phyloP scores from a whole-genome alignment of 805 yeast genomes.

The Saturnispora dispora region DNA sequence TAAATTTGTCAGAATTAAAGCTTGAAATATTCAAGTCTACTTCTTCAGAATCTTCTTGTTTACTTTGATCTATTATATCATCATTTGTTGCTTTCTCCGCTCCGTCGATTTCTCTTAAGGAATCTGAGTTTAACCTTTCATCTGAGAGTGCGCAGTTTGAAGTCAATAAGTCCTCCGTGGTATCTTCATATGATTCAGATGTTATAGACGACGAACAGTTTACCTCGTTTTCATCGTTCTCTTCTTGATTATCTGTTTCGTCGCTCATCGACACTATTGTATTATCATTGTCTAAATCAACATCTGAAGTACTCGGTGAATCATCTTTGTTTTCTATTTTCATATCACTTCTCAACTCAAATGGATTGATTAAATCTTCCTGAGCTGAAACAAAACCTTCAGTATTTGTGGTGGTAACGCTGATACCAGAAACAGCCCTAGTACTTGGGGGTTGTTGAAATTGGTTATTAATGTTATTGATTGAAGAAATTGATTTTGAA shows the following conservation, averaged over 20 bases:
- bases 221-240: not conserved
- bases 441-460: constrained; percentile 11
- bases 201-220: not conserved
- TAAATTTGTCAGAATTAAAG: constrained; percentile 18
- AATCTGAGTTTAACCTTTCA: no score
- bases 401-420: constrained; percentile 19
- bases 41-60: not conserved
- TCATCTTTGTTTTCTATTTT: not conserved
- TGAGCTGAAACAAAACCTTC: constrained; percentile 29
- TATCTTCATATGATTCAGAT: not conserved
- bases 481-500: constrained; percentile 12
- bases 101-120: not conserved
- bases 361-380: constrained; percentile 15
- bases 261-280: constrained; percentile 8
- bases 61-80: not conserved
- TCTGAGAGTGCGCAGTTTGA: not conserved
- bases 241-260: not conserved
- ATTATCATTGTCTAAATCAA: constrained; percentile 3
- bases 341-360: not conserved
- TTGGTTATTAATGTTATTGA: constrained; percentile 4
- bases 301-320: not conserved
- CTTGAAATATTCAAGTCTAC: constrained; percentile 15
- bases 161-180: not conserved
- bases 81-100: not conserved
- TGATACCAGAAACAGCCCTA: constrained; percentile 20